Evolutionary conservation across 2,329 filamentous ascomycete genomes (phyloP), one percentile per base, ranked within the genome.

Genomic region (Xylariaceae sp.): DNA sequence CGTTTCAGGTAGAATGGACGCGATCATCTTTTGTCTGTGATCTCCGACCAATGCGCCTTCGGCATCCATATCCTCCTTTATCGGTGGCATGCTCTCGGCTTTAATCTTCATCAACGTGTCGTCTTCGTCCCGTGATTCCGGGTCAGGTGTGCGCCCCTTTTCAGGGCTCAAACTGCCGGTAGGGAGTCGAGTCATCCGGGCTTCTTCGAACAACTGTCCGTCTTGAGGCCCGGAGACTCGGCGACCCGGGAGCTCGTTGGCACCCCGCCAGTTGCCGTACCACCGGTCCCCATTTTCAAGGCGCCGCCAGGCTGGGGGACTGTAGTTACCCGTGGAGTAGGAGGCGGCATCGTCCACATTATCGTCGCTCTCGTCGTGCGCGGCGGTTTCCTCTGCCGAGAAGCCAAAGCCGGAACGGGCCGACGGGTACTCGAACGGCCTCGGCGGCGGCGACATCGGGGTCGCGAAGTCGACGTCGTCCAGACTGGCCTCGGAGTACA

Each of bases 231-330:
- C 50, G 11, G 48, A 32, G 42, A 71, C 67, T 29, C 72, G 65
- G 49, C 71, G 65, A 47, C 71, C 74, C 34, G 79, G 68, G 8
- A 73, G 67, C 56, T 82, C 76, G 57, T 81, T 76, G 49, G 73
- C 69, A 52, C 70, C 67, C 56, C 76, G 75, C 75, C 84, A 83
- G 62, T 83, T 81, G 52, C 77, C 76, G 58, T 70, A 77, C 63
- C 72, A 78, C 60, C 74, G 71, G 54, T 73, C 71, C 57, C 76
- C 78, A 72, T 79, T 80, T 68, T 71, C 74, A 65, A 80, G 75
- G 54, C 76, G 76, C 60, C 75, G 72, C 78, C 78, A 82, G 38
- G 78, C 78, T 52, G 78, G 78, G 45, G 78, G 78, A 59, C 74
- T 79, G 69, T 76, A 82, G 51, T 76, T 77, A 72, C 75, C 76